Evolutionary conservation across 1,139 yeast genomes (phyloP), one percentile per base, ranked within the genome.

Genomic region (Hansenula sp.): DNA sequence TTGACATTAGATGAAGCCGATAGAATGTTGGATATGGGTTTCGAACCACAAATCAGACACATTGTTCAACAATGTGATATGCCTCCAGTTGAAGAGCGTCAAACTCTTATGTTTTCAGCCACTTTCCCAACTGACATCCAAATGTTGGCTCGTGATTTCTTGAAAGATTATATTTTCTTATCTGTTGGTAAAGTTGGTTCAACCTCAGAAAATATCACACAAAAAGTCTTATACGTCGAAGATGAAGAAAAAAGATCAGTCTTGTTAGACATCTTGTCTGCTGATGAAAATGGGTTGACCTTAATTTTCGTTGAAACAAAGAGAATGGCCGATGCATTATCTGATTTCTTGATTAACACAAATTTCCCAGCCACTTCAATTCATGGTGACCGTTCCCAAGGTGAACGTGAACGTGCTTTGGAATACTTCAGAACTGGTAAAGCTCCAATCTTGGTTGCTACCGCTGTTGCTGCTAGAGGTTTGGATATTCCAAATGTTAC

Each of bases 21-120:
- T 73, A 88, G 99, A 77, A 93, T 93, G 99, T 82, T 93, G 73
- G 99, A 93, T 83, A 93, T 93, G 99, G 99, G 99, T 78, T 93
- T 93, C 73, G 99, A 93, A 76, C 98, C 98, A 54, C 99, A 93
- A 77, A 93, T 93, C 65, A 88, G 99, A 79, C 88, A 91, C 67
- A 91, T 93, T 65, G 99, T 93, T 51, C 96, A 93, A 71, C 96
- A 87, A 58, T 91, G 94, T 75, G 97, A 89, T 67, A 91, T 91
- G 98, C 96, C 99, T 52, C 84, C 77, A 55, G 96, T 88, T 47
- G 74, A 79, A 51, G 78, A 85, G 61, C 86, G 99, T 76, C 99
- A 93, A 75, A 93, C 99, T 33, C 80, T 93, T 63, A 89, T 93
- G 96, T 93, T 93, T 74, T 89, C 96, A 38, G 99, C 99, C 58